These are phyloP conservation scores for Magnusiomyces tetraspermus DNA, from an alignment of 1,139 yeast species.

Conservation along the genomic window DNA sequence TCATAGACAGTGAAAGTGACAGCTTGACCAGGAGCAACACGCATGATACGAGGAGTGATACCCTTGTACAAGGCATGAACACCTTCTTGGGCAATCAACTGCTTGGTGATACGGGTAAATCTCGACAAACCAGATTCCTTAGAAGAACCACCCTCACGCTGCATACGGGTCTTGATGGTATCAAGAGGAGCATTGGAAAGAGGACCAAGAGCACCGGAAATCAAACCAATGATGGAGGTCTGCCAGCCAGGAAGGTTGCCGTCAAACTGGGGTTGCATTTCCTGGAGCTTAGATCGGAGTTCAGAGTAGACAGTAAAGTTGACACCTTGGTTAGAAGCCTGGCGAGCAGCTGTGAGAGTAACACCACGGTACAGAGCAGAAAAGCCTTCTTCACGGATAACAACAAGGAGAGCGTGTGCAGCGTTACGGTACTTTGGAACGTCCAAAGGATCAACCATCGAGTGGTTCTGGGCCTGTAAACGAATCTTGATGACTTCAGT, in stretches of 20 bases:
- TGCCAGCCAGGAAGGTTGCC: slow-evolving; percentile 77
- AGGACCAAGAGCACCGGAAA: slow-evolving; percentile 96
- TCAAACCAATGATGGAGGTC: slow-evolving; percentile 81
- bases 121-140: slow-evolving; percentile 67
- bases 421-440: slow-evolving; percentile 87
- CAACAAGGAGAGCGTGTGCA: slow-evolving; percentile 78
- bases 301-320: slow-evolving; percentile 93
- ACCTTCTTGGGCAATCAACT: slow-evolving; percentile 84
- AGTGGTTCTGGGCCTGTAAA: slow-evolving; percentile 90
- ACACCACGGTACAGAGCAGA: slow-evolving; percentile 90
- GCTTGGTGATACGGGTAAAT: slow-evolving; percentile 71
- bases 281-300: slow-evolving; percentile 61
- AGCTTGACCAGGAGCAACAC: slow-evolving; percentile 99
- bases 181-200: slow-evolving; percentile 96
- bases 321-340: slow-evolving; percentile 97
- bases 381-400: slow-evolving; percentile 85
- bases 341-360: slow-evolving; percentile 91
- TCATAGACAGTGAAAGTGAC: slow-evolving; percentile 97
- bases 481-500: slow-evolving; percentile 96
- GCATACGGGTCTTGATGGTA: slow-evolving; percentile 94
- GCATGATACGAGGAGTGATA: slow-evolving; percentile 96
- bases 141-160: slow-evolving; percentile 65
- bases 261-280: slow-evolving; percentile 46
- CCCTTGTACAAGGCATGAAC: slow-evolving; percentile 84
- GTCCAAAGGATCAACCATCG: slow-evolving; percentile 72